Evolutionary conservation across 306 rosid species (phyloP).

Genomic region (Trifolium dubium): DNA sequence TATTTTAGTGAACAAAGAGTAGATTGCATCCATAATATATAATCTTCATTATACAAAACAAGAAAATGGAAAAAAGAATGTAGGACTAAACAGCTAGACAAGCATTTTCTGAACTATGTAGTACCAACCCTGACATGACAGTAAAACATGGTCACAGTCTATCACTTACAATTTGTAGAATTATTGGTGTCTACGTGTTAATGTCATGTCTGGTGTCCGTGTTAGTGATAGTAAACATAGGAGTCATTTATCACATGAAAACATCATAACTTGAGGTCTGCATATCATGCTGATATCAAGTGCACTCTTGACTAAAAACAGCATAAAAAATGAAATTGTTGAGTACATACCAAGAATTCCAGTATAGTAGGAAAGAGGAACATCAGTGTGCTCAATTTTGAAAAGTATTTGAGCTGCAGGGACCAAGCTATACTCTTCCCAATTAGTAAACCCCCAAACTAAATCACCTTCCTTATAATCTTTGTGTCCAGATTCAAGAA

Average conservation of each 20-base stretch:
- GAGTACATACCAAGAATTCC: slow-evolving; percentile 49
- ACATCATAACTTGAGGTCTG: neutral
- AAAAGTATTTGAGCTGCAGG: slow-evolving; percentile 41
- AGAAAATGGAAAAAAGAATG: no score
- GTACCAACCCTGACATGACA: no score
- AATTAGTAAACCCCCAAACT: slow-evolving; percentile 42
- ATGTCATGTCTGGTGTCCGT: no score
- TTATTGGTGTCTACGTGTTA: no score
- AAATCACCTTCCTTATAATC: slow-evolving; percentile 45
- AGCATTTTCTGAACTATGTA: no score
- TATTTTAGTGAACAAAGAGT: neutral
- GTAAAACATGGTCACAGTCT: no score
- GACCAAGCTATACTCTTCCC: slow-evolving; percentile 46
- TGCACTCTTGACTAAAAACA: neutral
- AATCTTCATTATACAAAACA: no score
- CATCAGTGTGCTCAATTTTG: slow-evolving; percentile 43
- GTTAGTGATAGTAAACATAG: no score
- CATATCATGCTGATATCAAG: neutral
- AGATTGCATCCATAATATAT: no score
- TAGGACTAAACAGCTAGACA: no score
- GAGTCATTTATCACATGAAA: no score
- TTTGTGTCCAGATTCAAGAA: slow-evolving; percentile 42
- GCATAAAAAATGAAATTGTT: slow-evolving; percentile 5
- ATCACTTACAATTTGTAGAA: no score
- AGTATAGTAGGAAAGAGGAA: slow-evolving; percentile 47